phyloP scores from a whole-genome alignment of 768 basidiomycete species.

The Pulveroboletus frians region DNA sequence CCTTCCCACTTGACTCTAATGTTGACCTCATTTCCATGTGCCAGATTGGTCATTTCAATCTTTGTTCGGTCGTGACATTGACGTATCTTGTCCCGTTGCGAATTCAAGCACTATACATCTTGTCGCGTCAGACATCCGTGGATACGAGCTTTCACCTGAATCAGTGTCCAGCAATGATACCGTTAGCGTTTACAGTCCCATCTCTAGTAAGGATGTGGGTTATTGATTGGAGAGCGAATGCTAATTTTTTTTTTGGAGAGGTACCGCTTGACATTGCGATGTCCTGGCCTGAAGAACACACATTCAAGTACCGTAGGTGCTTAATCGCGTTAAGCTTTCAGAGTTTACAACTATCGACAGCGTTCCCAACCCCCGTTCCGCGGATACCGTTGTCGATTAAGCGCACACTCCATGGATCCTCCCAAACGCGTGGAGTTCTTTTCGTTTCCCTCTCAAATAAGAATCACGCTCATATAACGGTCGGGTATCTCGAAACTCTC shows the following conservation, averaged over 20 bases:
- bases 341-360: slow-evolving; percentile 23
- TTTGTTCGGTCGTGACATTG: slow-evolving; percentile 63
- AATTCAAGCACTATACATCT: slow-evolving; percentile 52
- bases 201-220: slow-evolving; percentile 33
- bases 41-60: slow-evolving; percentile 71
- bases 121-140: slow-evolving; percentile 37
- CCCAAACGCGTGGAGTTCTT: slow-evolving; percentile 73
- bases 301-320: slow-evolving; percentile 56
- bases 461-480: slow-evolving; percentile 39
- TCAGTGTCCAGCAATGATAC: slow-evolving; percentile 35
- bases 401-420: slow-evolving; percentile 67
- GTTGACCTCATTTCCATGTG: slow-evolving; percentile 2
- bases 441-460: slow-evolving; percentile 60
- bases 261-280: slow-evolving; percentile 52
- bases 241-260: slow-evolving; percentile 6
- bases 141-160: slow-evolving; percentile 50
- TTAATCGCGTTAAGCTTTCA: neutral
- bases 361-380: slow-evolving; percentile 33
- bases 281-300: slow-evolving; percentile 45
- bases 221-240: neutral
- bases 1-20: neutral
- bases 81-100: slow-evolving; percentile 67
- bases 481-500: slow-evolving; percentile 81
- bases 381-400: slow-evolving; percentile 52
- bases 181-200: slow-evolving; percentile 45